Evolutionary conservation across 257 asterid species (phyloP).

Genomic region (Datura wrightii): DNA sequence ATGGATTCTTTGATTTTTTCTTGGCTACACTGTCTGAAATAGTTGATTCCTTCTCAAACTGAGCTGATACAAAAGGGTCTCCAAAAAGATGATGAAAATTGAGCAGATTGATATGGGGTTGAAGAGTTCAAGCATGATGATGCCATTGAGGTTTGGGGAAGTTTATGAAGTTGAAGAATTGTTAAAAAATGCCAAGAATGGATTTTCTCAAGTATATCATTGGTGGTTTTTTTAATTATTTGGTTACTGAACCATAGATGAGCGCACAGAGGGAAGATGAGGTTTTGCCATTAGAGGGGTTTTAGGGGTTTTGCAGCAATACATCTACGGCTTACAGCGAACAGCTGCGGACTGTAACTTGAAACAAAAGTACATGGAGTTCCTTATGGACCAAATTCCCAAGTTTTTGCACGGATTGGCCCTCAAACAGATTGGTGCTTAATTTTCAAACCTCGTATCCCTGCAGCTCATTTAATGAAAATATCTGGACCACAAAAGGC

Average conservation of each 20-base stretch:
- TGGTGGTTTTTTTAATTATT: conserved; percentile 13
- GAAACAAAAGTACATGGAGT: no score
- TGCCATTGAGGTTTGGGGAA: conserved; percentile 24
- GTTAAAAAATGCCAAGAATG: conserved; percentile 32
- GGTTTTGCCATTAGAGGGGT: conserved; percentile 23
- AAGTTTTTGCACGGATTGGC: no score
- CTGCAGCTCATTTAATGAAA: no score
- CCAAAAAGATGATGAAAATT: conserved; percentile 34
- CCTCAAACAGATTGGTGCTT: no score
- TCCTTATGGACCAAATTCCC: no score
- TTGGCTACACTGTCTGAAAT: conserved; percentile 29
- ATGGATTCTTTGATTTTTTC: conserved; percentile 36
- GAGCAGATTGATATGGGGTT: conserved; percentile 31
- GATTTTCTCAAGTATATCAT: conserved; percentile 47
- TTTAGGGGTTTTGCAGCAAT: no score
- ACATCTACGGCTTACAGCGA: no score
- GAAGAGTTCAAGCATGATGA: no score
- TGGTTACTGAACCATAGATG: neutral
- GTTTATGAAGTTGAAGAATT: conserved; percentile 41
- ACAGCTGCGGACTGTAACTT: no score
- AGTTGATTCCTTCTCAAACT: conserved; percentile 22
- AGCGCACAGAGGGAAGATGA: neutral
- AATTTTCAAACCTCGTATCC: no score
- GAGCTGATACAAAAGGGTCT: conserved; percentile 52
- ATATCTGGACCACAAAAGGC: no score